Evolutionary conservation across 176 grass and related monocot species (phyloP).

Genomic region (Zoysia pacifica): DNA sequence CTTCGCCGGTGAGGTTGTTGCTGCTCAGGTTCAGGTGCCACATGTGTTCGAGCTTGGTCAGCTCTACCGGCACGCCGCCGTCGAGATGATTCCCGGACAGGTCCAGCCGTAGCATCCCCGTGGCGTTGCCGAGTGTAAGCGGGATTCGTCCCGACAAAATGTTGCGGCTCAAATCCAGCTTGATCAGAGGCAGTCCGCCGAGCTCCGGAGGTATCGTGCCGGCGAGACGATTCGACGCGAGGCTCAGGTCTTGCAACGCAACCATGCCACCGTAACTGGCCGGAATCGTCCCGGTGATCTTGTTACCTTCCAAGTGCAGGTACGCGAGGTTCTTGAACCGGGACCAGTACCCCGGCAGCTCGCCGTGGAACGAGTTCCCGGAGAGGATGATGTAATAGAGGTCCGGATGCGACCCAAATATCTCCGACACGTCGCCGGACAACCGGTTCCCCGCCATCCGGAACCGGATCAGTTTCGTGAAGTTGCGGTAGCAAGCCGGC

Average conservation of each 20-base stretch:
- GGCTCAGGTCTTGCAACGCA: conserved; percentile 53
- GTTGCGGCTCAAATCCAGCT: conserved; percentile 68
- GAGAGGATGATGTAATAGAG: conserved; percentile 62
- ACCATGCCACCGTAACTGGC: conserved; percentile 32
- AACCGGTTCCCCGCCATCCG: conserved; percentile 55
- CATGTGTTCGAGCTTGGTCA: conserved; percentile 48
- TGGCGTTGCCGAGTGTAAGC: conserved; percentile 29
- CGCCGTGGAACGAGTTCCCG: conserved; percentile 53
- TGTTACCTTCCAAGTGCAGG: conserved; percentile 61
- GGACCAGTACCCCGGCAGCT: conserved; percentile 53
- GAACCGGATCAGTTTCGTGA: conserved; percentile 44
- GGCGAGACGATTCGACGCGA: conserved; percentile 53
- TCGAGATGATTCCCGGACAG: conserved; percentile 59
- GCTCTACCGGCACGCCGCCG: conserved; percentile 47
- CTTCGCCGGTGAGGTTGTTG: conserved; percentile 59
- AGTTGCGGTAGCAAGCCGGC: conserved; percentile 62
- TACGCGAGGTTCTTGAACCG: conserved; percentile 49
- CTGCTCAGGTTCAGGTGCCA: conserved; percentile 66
- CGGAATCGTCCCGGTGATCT: conserved; percentile 65
- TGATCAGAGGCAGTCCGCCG: conserved; percentile 43
- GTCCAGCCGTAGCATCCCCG: conserved; percentile 47
- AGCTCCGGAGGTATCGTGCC: conserved; percentile 60
- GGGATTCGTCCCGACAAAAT: conserved; percentile 53
- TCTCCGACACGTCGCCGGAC: conserved; percentile 53
- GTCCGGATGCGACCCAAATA: conserved; percentile 59